Conservation (phyloP, 441 rosid genomes). For the Geranium incanum region DNA sequence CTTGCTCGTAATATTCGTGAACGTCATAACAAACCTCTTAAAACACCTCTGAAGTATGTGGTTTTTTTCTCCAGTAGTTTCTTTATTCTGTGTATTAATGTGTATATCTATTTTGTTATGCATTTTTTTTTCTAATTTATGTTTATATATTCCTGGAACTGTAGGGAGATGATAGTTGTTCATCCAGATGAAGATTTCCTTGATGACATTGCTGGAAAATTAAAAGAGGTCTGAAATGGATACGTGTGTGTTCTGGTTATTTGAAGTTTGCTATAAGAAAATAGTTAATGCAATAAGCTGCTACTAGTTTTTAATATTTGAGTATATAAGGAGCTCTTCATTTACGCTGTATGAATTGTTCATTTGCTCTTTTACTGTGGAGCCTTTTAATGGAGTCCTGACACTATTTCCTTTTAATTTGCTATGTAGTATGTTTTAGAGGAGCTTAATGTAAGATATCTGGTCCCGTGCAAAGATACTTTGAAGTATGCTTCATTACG, state of each 20-base stretch:
- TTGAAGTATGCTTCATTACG: conserved; percentile 80
- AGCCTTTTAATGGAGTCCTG: background rate
- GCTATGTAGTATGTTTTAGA: conserved; percentile 75
- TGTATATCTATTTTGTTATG: background rate
- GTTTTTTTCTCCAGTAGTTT: conserved; percentile 8
- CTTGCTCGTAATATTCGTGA: conserved; percentile 96
- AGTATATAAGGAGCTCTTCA: background rate
- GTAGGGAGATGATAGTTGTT: conserved; percentile 85
- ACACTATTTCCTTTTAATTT: conserved; percentile 19
- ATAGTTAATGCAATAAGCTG: background rate
- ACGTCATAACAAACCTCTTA: conserved; percentile 83
- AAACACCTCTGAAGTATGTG: conserved; percentile 78
- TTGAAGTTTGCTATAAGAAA: background rate
- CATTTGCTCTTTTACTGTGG: too few relatives aligned
- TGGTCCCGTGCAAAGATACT: conserved; percentile 71
- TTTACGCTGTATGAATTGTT: background rate
- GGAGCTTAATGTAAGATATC: conserved; percentile 83
- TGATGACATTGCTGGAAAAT: conserved; percentile 81
- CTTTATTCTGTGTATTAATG: conserved; percentile 3
- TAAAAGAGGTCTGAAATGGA: conserved; percentile 60
- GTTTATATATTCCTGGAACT: conserved; percentile 20
- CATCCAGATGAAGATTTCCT: conserved; percentile 87
- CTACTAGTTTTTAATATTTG: background rate
- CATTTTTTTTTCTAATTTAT: background rate
- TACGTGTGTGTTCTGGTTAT: background rate